Evolutionary conservation across 805 yeast genomes (phyloP), one percentile per base, ranked within the genome.

Genomic region (Kodamaea nitidulidarum): DNA sequence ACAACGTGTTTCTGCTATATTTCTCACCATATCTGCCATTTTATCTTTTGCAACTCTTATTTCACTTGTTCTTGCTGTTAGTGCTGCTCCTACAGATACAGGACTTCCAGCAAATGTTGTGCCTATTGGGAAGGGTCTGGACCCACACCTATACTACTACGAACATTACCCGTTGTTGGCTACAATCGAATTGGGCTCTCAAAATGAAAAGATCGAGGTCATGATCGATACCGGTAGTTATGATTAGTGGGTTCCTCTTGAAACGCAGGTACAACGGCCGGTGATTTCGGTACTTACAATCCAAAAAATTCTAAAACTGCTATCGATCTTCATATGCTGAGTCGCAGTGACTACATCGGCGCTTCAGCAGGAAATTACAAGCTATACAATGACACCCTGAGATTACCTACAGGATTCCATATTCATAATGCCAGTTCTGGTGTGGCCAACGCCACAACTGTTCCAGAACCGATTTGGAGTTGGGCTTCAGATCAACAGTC

Each of bases 361-460:
- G n/a, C n/a, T n/a, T n/a, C 9, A 24, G 14, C 35, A 60, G 60
- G 50, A 69, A 31, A 68, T 71, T 32, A n/a, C n/a, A 66, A 68
- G 25, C 75, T 74, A 1, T 85, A 81, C 21, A 30, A 17, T 4
- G 32, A 30, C 32, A 30, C 32, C 8, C 4, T 30, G 4, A 12
- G 4, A 4, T 12, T 38, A 14, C 33, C 25, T 7, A 32, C n/a
- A 2, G 41, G 34, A 16, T 54, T 46, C 3, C 47, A 45, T 8
- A 54, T 47, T 28, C 32, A 36, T 15, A 40, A 45, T 21, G 26
- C 45, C 7, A 30, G 18, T 16, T 3, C 16, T 9, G 32, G 21
- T 15, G 32, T 30, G n/a, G 16, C 21, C 11, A 30, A 30, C 11
- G 21, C 22, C 21, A 16, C 32, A 7, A 16, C 7, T 7, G n/a